A percentile compares a stretch with the other conserved stretches of the same genome.
phyloP scores from a whole-genome alignment of 345 rosid genomes.

The Citrus mangshanensis region DNA sequence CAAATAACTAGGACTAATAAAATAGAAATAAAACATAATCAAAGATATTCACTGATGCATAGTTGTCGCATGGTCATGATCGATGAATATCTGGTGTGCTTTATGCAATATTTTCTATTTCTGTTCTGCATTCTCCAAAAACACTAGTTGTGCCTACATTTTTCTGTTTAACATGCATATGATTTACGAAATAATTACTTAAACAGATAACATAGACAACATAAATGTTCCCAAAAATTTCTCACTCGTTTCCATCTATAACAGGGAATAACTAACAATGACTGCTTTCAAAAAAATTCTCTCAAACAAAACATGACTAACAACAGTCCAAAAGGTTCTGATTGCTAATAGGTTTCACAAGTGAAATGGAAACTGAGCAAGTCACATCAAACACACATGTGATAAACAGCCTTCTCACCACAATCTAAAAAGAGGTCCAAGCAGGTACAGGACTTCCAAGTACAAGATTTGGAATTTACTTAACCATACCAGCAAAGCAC shows the following conservation, averaged over 20 bases:
- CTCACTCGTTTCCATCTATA: neutral
- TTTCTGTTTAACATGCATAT: neutral
- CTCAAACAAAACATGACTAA: neutral
- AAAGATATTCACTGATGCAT: neutral
- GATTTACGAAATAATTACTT: neutral
- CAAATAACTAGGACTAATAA: neutral
- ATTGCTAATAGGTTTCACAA: neutral
- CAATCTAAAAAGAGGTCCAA: neutral
- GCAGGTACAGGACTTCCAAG: neutral
- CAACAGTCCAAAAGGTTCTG: neutral
- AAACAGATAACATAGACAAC: neutral
- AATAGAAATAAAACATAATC: neutral
- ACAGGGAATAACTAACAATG: neutral
- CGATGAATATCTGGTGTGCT: neutral
- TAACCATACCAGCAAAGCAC: conserved; percentile 2
- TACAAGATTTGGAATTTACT: neutral
- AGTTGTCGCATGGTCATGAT: neutral
- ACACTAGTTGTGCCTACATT: neutral
- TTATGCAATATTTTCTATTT: neutral
- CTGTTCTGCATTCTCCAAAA: neutral
- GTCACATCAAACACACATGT: neutral
- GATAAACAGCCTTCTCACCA: neutral
- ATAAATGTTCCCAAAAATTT: neutral
- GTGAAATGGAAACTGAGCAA: neutral
- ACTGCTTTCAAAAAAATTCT: neutral